A percentile compares a stretch with the other conserved stretches of the same genome.
Evolutionary conservation across 805 yeast species (phyloP).

Genomic region (Pichia phayaonensis): DNA sequence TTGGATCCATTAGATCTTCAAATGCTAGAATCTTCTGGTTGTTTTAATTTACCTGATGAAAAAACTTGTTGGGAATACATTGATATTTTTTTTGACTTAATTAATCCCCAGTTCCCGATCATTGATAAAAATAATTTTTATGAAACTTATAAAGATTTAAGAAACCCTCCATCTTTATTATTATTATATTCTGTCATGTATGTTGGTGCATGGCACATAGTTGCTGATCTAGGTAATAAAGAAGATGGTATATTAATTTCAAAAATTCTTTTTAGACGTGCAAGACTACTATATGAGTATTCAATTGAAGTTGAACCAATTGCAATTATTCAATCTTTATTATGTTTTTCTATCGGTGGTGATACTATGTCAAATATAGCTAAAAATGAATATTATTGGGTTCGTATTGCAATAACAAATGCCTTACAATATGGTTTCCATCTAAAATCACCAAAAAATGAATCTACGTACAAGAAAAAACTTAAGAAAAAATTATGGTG

Average conservation of each 20-base stretch:
- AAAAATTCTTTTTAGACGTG: conserved; percentile 30
- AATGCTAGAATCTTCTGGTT: conserved; percentile 57
- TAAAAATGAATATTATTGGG: conserved; percentile 69
- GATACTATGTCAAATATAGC: conserved; percentile 27
- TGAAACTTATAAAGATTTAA: conserved; percentile 46
- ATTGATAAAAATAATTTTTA: conserved; percentile 57
- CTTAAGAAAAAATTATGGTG: conserved; percentile 46
- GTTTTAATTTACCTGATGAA: conserved; percentile 61
- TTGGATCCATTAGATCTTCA: conserved; percentile 44
- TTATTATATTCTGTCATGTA: conserved; percentile 57
- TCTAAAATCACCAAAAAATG: conserved; percentile 28
- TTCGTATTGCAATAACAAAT: conserved; percentile 56
- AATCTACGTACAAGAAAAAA: conserved; percentile 17
- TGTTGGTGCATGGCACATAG: conserved; percentile 58
- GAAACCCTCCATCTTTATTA: conserved; percentile 53
- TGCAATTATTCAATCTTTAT: conserved; percentile 50
- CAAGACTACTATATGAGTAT: conserved; percentile 61
- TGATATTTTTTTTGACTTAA: conserved; percentile 51
- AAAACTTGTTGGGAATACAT: conserved; percentile 56
- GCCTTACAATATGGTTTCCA: conserved; percentile 78
- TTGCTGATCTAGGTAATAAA: conserved; percentile 45
- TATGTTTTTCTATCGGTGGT: conserved; percentile 20
- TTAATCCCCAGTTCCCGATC: conserved; percentile 63
- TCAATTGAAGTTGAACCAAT: conserved; percentile 63
- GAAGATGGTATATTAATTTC: conserved; percentile 33